Evolutionary conservation across 2,329 filamentous ascomycete species (phyloP), one percentile per base, ranked within the genome.

Genomic region (Rugonectria rugulosa): DNA sequence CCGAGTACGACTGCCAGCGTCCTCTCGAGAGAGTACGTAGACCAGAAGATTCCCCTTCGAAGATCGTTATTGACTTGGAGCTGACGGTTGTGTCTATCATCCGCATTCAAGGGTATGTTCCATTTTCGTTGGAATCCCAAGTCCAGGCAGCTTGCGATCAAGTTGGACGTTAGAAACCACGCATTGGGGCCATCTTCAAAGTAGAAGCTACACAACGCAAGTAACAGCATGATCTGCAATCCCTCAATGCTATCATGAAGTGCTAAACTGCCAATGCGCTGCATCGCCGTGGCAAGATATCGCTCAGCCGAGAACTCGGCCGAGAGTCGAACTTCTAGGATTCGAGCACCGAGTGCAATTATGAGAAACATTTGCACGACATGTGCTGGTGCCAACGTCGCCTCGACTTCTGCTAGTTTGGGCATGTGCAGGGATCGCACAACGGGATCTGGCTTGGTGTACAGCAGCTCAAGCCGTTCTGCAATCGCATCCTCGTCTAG

Each of bases 141-240:
- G 21, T 61, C 58, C 14, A 56, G 19, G 14, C 58, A 61, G 34
- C 58, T 61, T 7, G 56, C 58, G 17, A 61, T 60, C 6, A 60
- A 44, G 12, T 55, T 60, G 4, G 55, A 54, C 2, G 54, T 60
- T 21, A 60, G 24, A 17, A 55, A 60, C 58, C 58, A 60, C 6
- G 58, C 55, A 42, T 60, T 60, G 1, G 50, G 58, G 1, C 58
- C 58, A 37, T 58, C 40, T 19, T 47, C 55, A 36, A 61, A 61
- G n/a, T 40, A 41, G 21, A 61, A 61, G 8, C 55, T 49, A 14
- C 27, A 48, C 19, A 61, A 24, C 9, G 56, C 40, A 8, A 60
- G 36, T 7, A 60, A 38, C 2, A 60, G 32, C 55, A 58, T 58
- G n/a, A 60, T 60, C 20, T 60, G 58, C 9, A 60, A 31, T 3